Base-by-base conservation (phyloP, 2,329 filamentous ascomycete species). In the Fusarium pininemorale region DNA sequence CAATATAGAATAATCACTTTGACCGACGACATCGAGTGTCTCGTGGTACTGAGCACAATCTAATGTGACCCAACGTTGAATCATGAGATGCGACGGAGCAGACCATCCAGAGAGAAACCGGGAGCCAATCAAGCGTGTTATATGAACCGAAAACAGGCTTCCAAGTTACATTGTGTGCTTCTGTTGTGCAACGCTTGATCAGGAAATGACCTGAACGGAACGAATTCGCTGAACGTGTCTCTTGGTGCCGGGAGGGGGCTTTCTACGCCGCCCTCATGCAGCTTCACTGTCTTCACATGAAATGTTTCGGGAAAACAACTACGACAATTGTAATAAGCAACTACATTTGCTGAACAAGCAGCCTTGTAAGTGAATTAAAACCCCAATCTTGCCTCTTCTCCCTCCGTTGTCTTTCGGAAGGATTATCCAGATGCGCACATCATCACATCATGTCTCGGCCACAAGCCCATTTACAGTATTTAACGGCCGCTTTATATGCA, bases 11-110 rank as follows among this genome's bases (percentile, higher is more conserved):
- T 7, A 28, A 6, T 5, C 7, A 20, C 7, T 18, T 24, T 22
- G 5, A 9, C 3, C 4, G 14, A 32, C 24, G 1, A 3, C 16
- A 26, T 16, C 2, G 7, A 9, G 9, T 5, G 3, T 11, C 18
- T 38, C 50, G n/a, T 38, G 4, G 12, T 6, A 10, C 14, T 18
- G 20, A 48, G 16, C 10, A 5, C 30, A 20, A 2, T 7, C 13
- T 14, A 1, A 32, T n/a, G 28, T 4, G 10, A 11, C 14, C 10
- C 8, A 26, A 13, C 8, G 12, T n/a, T 4, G 14, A n/a, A 50
- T n/a, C 4, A 7, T 16, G 14, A n/a, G 22, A 10, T 8, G 13
- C 10, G 5, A 16, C 18, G 18, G 24, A 37, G 24, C 13, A 26
- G 50, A 38, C 14, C 6, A 22, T 24, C 48, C 15, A 7, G 6